Evolutionary conservation across 1,139 yeast species (phyloP).

Genomic region (Suhomyces ambrosiae): DNA sequence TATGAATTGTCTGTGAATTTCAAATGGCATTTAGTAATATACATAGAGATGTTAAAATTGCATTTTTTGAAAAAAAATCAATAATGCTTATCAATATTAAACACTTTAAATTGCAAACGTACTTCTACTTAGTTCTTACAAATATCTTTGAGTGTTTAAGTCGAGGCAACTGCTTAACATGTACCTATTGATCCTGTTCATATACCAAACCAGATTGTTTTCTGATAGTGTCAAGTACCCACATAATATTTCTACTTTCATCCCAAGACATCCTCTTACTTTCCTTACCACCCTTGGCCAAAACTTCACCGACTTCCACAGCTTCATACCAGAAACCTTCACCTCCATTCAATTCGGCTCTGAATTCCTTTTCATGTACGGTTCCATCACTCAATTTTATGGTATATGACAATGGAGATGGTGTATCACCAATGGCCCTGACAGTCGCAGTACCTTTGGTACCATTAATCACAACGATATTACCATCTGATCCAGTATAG

Average conservation of each 20-base stretch:
- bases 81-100: no score
- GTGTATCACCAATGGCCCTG: constrained; percentile 20
- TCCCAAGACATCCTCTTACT: constrained; percentile 17
- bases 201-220: constrained; percentile 17
- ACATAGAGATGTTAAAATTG: no score
- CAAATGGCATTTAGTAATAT: no score
- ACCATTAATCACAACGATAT: constrained; percentile 23
- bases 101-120: no score
- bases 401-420: constrained; percentile 18
- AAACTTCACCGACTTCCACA: constrained; percentile 20
- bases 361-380: constrained; percentile 13
- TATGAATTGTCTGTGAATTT: no score
- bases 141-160: no score
- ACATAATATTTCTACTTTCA: constrained; percentile 19
- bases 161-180: no score
- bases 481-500: constrained; percentile 19
- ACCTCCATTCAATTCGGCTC: constrained; percentile 17
- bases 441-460: constrained; percentile 20
- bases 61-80: no score
- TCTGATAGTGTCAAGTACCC: constrained; percentile 19
- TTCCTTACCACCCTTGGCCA: constrained; percentile 17
- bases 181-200: constrained; percentile 14
- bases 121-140: no score
- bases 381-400: constrained; percentile 14
- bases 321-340: constrained; percentile 23